Conservation (phyloP, 2,329 filamentous ascomycete species). For the Arthrobotrys sinensis region DNA sequence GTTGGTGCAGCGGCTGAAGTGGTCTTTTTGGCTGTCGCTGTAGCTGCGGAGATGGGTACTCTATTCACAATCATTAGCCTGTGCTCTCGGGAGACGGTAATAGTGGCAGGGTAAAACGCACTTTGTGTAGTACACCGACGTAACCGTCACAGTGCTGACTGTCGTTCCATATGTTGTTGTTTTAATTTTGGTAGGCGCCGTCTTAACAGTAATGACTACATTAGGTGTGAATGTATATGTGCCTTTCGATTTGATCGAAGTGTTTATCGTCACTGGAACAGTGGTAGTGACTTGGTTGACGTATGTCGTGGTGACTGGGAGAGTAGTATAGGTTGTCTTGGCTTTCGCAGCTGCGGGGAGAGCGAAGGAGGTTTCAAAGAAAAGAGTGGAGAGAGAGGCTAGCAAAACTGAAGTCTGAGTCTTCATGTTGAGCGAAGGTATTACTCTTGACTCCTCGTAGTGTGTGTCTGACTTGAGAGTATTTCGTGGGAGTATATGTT, state of each 20-base stretch:
- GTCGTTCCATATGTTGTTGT: slow-evolving; percentile 36
- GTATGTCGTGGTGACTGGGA: slow-evolving; percentile 28
- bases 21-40: background rate
- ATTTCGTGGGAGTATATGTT: background rate
- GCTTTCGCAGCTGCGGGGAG: slow-evolving; percentile 19
- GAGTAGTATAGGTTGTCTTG: slow-evolving; percentile 31
- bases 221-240: slow-evolving; percentile 39
- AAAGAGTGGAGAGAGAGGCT: slow-evolving; percentile 6
- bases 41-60: background rate
- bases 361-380: slow-evolving; percentile 18
- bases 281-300: slow-evolving; percentile 34
- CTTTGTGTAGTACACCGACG: slow-evolving; percentile 33
- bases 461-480: background rate
- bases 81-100: background rate
- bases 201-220: slow-evolving; percentile 33
- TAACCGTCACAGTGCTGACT: slow-evolving; percentile 8
- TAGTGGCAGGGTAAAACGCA: background rate
- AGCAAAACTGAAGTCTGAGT: background rate
- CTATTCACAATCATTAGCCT: background rate
- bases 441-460: too few species aligned
- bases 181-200: slow-evolving; percentile 31
- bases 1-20: background rate
- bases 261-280: slow-evolving; percentile 35
- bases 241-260: slow-evolving; percentile 36
- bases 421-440: slow-evolving; percentile 21